A percentile compares a stretch with the other conserved stretches of the same genome.
Conservation (phyloP, 176 grass and related monocot species). For the Themeda triandra region DNA sequence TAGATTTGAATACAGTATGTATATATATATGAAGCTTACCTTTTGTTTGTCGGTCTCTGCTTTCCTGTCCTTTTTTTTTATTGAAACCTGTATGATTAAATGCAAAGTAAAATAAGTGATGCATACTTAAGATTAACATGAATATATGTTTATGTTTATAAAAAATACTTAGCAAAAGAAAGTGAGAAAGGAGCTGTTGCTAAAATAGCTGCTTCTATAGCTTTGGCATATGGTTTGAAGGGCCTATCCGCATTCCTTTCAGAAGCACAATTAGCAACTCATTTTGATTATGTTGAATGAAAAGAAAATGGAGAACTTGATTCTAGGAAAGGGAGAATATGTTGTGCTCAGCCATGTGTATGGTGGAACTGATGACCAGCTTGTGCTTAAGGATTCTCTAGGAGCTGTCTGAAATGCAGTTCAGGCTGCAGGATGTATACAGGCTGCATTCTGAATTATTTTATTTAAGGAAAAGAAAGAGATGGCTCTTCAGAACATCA, state of each 20-base stretch:
- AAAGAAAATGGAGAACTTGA: conserved; percentile 26
- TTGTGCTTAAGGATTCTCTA: conserved; percentile 78
- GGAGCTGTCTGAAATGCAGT: conserved; percentile 61
- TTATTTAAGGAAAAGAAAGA: conserved; percentile 70
- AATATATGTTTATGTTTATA: no score
- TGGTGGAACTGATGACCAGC: conserved; percentile 67
- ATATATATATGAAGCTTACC: no score
- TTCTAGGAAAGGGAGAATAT: conserved; percentile 13
- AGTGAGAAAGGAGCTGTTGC: no score
- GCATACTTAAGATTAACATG: no score
- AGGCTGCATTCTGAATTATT: conserved; percentile 59
- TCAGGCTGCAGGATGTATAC: conserved; percentile 84
- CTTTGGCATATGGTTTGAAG: conserved; percentile 60
- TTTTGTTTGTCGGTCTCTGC: no score
- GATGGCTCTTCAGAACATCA: conserved; percentile 28
- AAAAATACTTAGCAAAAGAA: no score
- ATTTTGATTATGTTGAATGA: conserved; percentile 59
- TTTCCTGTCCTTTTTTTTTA: no score
- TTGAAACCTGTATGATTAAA: no score
- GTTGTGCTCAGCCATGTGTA: conserved; percentile 26
- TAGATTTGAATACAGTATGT: no score
- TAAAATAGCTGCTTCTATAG: conserved; percentile 65
- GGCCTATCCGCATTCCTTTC: conserved; percentile 93
- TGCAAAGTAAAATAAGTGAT: no score
- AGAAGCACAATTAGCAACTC: conserved; percentile 65